phyloP scores from a whole-genome alignment of 805 yeast genomes.

The Nakazawaea siamensis region DNA sequence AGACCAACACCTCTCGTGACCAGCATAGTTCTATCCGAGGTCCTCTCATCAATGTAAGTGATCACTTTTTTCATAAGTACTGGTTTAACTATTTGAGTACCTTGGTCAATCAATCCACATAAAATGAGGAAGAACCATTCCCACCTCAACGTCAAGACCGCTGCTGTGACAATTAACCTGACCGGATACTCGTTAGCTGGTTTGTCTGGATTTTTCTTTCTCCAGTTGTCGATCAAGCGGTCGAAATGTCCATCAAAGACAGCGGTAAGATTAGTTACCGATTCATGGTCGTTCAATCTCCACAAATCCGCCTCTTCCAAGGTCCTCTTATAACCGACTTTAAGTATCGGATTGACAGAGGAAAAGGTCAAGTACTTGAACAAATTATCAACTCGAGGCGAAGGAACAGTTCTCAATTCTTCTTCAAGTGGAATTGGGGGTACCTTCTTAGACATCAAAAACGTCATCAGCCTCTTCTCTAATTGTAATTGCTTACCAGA shows the following conservation, averaged over 20 bases:
- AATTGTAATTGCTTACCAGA: too few relatives aligned
- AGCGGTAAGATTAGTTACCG: conserved; percentile 30
- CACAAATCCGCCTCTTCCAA: conserved; percentile 59
- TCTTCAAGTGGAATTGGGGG: conserved; percentile 47
- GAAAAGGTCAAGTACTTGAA: too few relatives aligned
- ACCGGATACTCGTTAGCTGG: conserved; percentile 22
- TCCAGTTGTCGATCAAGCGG: too few relatives aligned
- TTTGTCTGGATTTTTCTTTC: conserved; percentile 25
- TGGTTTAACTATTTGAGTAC: conserved; percentile 37
- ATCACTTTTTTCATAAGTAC: conserved; percentile 29
- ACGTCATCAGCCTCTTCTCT: conserved; percentile 26
- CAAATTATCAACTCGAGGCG: too few relatives aligned
- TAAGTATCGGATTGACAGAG: conserved; percentile 58
- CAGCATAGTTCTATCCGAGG: conserved; percentile 23
- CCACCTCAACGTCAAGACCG: background rate
- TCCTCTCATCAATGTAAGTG: conserved; percentile 28
- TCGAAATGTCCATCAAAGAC: too few relatives aligned
- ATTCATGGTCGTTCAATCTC: conserved; percentile 31
- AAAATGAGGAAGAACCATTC: background rate
- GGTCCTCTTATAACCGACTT: conserved; percentile 63
- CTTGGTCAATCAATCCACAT: conserved; percentile 15
- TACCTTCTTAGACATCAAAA: conserved; percentile 26
- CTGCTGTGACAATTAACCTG: conserved; percentile 12
- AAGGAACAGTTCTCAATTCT: too few relatives aligned
- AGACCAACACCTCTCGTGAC: conserved; percentile 31